phyloP scores from a whole-genome alignment of 2,329 filamentous ascomycete genomes.

The Colletotrichum camelliae region DNA sequence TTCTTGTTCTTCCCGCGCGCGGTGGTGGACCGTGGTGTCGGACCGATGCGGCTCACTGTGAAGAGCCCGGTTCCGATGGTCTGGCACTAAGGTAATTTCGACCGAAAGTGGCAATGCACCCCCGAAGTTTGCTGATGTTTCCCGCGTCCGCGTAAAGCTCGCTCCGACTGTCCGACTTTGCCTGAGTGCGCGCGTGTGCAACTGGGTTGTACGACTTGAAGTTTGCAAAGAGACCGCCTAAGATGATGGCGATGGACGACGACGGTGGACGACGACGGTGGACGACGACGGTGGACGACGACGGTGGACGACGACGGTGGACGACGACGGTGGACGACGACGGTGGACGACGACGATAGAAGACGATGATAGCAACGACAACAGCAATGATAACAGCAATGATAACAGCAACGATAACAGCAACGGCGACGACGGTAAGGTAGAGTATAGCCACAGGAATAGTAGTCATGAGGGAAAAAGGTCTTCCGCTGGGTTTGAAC shows the following conservation, averaged over 20 bases:
- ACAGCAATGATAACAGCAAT: too few relatives aligned
- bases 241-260: too few relatives aligned
- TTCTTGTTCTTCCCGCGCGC: background rate
- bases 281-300: too few relatives aligned
- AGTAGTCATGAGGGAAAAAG: background rate
- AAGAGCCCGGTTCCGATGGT: background rate
- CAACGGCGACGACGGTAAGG: too few relatives aligned
- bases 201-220: background rate
- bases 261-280: too few relatives aligned
- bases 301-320: too few relatives aligned
- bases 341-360: too few relatives aligned
- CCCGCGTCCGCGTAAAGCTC: background rate
- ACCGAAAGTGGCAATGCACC: background rate
- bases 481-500: background rate
- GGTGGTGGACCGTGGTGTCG: background rate
- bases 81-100: background rate
- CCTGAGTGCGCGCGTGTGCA: background rate
- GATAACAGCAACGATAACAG: too few relatives aligned
- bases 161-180: background rate
- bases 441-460: too few relatives aligned
- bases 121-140: slow-evolving; percentile 5
- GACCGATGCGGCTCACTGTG: background rate
- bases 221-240: background rate
- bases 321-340: too few relatives aligned
- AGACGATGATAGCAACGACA: too few relatives aligned